These are phyloP conservation scores for Endotrypanum monterogeii DNA, from an alignment of 208 protist genomes.

Conservation along the genomic window DNA sequence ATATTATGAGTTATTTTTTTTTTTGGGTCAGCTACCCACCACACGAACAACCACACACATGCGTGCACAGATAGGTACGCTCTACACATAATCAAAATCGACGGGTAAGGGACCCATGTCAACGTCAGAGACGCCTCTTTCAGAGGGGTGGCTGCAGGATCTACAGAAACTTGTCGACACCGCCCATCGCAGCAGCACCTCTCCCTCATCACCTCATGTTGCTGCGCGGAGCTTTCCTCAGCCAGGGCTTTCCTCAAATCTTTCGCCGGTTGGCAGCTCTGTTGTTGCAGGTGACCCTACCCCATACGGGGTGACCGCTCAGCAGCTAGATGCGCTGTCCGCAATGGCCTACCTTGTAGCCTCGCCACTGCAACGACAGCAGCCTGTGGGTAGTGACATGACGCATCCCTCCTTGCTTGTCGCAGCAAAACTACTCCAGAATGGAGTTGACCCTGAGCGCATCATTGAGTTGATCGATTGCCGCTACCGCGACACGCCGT, in stretches of 20 bases:
- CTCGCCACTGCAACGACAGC: constrained; percentile 62
- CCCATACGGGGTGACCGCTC: constrained; percentile 20
- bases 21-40: too few species aligned
- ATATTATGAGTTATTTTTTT: too few species aligned
- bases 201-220: too few species aligned
- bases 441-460: constrained; percentile 63
- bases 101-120: neutral
- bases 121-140: neutral
- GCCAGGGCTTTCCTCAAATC: neutral
- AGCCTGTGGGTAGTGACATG: constrained; percentile 32
- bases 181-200: neutral
- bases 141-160: constrained; percentile 10
- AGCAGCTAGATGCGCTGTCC: constrained; percentile 57
- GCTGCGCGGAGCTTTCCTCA: neutral
- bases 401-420: constrained; percentile 26
- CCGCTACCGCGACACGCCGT: neutral
- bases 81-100: neutral
- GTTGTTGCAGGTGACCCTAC: constrained; percentile 3
- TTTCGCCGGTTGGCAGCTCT: neutral
- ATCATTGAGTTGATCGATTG: constrained; percentile 64
- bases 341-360: constrained; percentile 65
- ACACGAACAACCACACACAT: neutral
- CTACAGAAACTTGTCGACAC: constrained; percentile 3
- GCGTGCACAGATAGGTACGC: neutral
- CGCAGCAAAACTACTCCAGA: constrained; percentile 51